These are phyloP conservation scores for Erysiphe pulchra DNA, from an alignment of 2,329 filamentous ascomycete genomes.

Conservation along the genomic window DNA sequence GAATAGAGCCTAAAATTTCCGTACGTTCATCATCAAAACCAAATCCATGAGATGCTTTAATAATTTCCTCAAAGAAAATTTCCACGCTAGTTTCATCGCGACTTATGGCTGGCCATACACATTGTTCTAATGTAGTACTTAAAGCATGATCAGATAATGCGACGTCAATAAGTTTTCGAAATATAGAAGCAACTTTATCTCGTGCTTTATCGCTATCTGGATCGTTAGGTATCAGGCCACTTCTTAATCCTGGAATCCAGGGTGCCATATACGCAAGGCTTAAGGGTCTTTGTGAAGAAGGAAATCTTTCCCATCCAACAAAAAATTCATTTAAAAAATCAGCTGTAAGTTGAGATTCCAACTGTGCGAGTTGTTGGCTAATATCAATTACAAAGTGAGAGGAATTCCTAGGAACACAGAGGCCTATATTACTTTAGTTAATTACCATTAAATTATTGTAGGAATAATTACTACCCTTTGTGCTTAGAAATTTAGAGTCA, in stretches of 20 bases:
- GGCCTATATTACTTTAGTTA: slow-evolving; percentile 18
- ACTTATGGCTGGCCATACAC: slow-evolving; percentile 37
- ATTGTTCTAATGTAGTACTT: slow-evolving; percentile 33
- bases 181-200: slow-evolving; percentile 36
- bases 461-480: slow-evolving; percentile 22
- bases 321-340: slow-evolving; percentile 53
- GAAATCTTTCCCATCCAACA: slow-evolving; percentile 44
- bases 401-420: slow-evolving; percentile 35
- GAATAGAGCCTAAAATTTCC: slow-evolving; percentile 34
- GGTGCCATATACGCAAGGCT: slow-evolving; percentile 45
- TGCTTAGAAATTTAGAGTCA: slow-evolving; percentile 32
- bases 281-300: slow-evolving; percentile 37
- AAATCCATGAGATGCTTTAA: slow-evolving; percentile 34
- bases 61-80: slow-evolving; percentile 39
- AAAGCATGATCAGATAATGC: slow-evolving; percentile 33
- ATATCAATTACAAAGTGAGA: slow-evolving; percentile 38
- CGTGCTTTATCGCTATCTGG: slow-evolving; percentile 36
- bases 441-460: neutral
- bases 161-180: slow-evolving; percentile 40
- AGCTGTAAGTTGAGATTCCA: slow-evolving; percentile 39
- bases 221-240: slow-evolving; percentile 30
- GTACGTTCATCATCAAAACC: slow-evolving; percentile 31
- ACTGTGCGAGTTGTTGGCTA: slow-evolving; percentile 33
- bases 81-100: slow-evolving; percentile 39
- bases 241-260: slow-evolving; percentile 36